Percentiles rank a stretch among this genome's conserved stretches.
Conservation (phyloP, 345 rosid species). For the Eucalyptus regnans region DNA sequence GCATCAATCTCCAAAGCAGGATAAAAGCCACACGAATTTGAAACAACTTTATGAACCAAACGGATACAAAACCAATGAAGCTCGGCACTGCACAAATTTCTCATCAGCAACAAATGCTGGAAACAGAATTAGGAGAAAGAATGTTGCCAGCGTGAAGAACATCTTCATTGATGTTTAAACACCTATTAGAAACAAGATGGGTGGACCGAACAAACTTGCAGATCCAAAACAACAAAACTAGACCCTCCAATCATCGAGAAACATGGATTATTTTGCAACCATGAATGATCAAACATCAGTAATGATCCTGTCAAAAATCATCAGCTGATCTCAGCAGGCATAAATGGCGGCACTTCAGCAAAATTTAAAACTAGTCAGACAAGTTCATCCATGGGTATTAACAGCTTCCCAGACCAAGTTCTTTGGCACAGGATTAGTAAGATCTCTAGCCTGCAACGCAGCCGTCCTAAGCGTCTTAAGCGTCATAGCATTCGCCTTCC, state of each 20-base stretch:
- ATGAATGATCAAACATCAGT: background rate
- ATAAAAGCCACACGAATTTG: background rate
- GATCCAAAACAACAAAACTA: background rate
- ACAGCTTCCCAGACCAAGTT: constrained; percentile 93
- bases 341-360: background rate
- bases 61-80: background rate
- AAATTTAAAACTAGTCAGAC: background rate
- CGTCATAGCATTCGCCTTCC: constrained; percentile 72
- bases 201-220: background rate
- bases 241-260: background rate
- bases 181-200: background rate
- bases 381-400: constrained; percentile 65
- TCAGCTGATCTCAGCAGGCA: background rate
- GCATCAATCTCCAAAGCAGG: background rate
- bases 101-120: background rate
- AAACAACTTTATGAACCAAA: background rate
- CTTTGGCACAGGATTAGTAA: constrained; percentile 43
- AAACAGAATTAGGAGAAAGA: background rate
- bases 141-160: background rate
- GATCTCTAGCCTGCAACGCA: constrained; percentile 76
- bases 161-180: background rate
- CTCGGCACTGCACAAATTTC: background rate
- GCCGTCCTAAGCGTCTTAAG: constrained; percentile 53
- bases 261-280: background rate
- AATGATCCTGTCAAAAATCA: background rate